Evolutionary conservation across 345 rosid genomes (phyloP).

Genomic region (Bretschneidera sinensis): DNA sequence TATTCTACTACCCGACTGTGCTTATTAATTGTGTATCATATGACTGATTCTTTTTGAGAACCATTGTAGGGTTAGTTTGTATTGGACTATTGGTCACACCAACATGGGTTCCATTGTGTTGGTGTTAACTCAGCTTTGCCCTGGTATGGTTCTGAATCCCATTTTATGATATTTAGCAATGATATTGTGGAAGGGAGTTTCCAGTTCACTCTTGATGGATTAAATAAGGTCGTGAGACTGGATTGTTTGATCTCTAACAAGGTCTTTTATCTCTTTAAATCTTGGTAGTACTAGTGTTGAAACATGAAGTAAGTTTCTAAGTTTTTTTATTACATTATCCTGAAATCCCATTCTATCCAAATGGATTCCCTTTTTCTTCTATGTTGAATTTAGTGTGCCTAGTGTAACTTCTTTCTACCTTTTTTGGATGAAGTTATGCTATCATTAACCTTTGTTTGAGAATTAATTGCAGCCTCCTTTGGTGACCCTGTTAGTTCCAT

Average conservation of each 20-base stretch:
- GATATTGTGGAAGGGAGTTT: slow-evolving; percentile 21
- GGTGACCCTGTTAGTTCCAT: not conserved
- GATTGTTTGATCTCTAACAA: slow-evolving; percentile 5
- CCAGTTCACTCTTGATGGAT: slow-evolving; percentile 16
- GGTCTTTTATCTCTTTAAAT: not conserved
- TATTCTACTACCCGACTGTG: slow-evolving; percentile 18
- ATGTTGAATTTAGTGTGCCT: not conserved
- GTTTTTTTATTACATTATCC: not conserved
- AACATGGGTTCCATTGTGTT: slow-evolving; percentile 51
- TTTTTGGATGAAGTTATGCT: no score
- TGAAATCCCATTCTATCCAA: not conserved
- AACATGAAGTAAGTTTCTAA: not conserved
- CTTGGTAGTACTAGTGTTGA: not conserved
- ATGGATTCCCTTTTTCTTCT: not conserved
- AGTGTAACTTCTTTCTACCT: no score
- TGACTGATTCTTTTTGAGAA: slow-evolving; percentile 42
- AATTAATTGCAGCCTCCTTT: no score
- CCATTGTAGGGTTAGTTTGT: slow-evolving; percentile 62
- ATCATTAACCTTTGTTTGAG: not conserved
- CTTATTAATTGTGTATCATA: slow-evolving; percentile 22
- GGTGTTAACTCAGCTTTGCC: slow-evolving; percentile 47
- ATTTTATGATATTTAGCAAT: slow-evolving; percentile 28
- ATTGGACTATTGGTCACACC: slow-evolving; percentile 47
- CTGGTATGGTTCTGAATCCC: slow-evolving; percentile 56
- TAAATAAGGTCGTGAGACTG: slow-evolving; percentile 11